phyloP scores from a whole-genome alignment of 495 filamentous ascomycete species.

The Penicillium soppii region DNA sequence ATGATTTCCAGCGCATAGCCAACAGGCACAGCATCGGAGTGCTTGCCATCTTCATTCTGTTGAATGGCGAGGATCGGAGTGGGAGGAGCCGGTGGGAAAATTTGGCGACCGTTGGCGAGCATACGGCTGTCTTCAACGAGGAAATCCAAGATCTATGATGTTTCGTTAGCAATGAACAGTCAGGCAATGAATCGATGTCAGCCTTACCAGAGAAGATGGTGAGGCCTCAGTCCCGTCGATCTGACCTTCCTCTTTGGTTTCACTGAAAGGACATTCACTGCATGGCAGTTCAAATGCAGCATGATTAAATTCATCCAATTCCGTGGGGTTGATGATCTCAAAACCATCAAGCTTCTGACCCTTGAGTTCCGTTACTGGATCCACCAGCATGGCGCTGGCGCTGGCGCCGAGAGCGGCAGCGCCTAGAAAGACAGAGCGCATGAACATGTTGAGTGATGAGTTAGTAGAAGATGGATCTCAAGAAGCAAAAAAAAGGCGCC shows the following conservation, averaged over 20 bases:
- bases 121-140: slow-evolving; percentile 40
- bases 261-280: slow-evolving; percentile 47
- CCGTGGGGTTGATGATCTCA: slow-evolving; percentile 26
- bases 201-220: slow-evolving; percentile 38
- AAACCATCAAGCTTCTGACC: slow-evolving; percentile 29
- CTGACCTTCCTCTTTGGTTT: slow-evolving; percentile 28
- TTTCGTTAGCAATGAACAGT: neutral
- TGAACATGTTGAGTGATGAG: slow-evolving; percentile 33
- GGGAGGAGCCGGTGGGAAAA: slow-evolving; percentile 47
- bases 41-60: slow-evolving; percentile 34
- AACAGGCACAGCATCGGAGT: slow-evolving; percentile 34
- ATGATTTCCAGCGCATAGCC: slow-evolving; percentile 47
- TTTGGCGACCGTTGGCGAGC: slow-evolving; percentile 47
- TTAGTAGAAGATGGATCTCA: slow-evolving; percentile 5
- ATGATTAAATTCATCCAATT: slow-evolving; percentile 28
- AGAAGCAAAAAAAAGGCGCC: neutral
- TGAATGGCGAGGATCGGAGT: slow-evolving; percentile 36
- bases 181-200: slow-evolving; percentile 4
- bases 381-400: slow-evolving; percentile 48
- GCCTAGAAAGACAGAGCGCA: slow-evolving; percentile 43
- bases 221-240: slow-evolving; percentile 39
- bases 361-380: slow-evolving; percentile 39
- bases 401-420: slow-evolving; percentile 42
- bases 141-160: slow-evolving; percentile 41
- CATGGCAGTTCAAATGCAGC: slow-evolving; percentile 42